A percentile compares a stretch with the other conserved stretches of the same genome.
These are phyloP conservation scores for Diaporthe sp. DNA, from an alignment of 2,329 filamentous ascomycete genomes.

Conservation along the genomic window DNA sequence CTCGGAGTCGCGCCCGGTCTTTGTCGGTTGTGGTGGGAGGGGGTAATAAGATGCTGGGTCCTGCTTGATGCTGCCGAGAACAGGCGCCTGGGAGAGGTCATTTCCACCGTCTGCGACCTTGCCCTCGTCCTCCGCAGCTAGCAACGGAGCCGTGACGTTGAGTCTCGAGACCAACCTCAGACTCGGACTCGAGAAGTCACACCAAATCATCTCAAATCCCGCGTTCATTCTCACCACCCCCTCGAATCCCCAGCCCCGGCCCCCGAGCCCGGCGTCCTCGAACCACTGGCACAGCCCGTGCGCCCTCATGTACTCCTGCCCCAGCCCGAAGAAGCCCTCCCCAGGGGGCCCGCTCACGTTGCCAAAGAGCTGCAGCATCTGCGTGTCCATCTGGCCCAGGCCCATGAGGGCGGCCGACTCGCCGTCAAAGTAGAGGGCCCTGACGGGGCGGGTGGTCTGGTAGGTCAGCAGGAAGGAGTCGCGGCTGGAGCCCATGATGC, in stretches of 20 bases:
- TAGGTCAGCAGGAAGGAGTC: slow-evolving; percentile 63
- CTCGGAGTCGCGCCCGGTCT: slow-evolving; percentile 52
- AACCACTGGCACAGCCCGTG: slow-evolving; percentile 63
- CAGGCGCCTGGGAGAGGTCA: background rate
- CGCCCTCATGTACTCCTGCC: slow-evolving; percentile 63
- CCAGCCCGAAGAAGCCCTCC: slow-evolving; percentile 52
- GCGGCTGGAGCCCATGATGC: slow-evolving; percentile 62
- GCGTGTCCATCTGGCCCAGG: slow-evolving; percentile 60
- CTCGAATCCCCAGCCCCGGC: slow-evolving; percentile 61
- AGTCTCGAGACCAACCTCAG: slow-evolving; percentile 58
- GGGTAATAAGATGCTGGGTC: slow-evolving; percentile 50
- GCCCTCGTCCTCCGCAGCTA: slow-evolving; percentile 43
- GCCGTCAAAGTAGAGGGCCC: slow-evolving; percentile 65
- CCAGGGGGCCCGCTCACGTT: slow-evolving; percentile 55
- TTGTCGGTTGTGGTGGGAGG: slow-evolving; percentile 54
- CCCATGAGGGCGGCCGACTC: slow-evolving; percentile 63
- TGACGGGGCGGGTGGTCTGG: slow-evolving; percentile 58
- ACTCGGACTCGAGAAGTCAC: slow-evolving; percentile 61
- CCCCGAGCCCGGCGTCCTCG: slow-evolving; percentile 55
- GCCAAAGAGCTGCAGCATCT: slow-evolving; percentile 65
- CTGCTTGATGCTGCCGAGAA: background rate
- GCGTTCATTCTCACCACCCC: slow-evolving; percentile 66
- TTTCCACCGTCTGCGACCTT: slow-evolving; percentile 15
- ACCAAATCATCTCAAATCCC: slow-evolving; percentile 67
- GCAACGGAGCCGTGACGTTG: slow-evolving; percentile 61